These are phyloP conservation scores for Gentiana macrophylla DNA, from an alignment of 257 asterid species.

Conservation along the genomic window DNA sequence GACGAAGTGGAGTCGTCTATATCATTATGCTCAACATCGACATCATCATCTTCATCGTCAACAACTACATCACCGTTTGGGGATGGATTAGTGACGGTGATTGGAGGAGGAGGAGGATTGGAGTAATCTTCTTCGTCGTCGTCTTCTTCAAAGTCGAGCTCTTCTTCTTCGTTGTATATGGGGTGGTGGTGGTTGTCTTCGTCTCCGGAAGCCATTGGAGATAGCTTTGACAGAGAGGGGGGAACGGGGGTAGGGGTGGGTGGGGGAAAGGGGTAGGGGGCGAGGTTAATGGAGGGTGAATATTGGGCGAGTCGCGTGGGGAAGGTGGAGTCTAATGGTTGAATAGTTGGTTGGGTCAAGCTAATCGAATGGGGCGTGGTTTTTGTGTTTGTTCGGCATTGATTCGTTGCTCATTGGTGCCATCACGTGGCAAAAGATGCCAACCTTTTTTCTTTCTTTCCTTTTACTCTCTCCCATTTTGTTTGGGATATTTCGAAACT, in stretches of 20 bases:
- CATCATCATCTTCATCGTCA: slow-evolving; percentile 37
- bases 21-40: slow-evolving; percentile 33
- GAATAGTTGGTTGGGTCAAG: slow-evolving; percentile 10
- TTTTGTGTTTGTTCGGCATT: slow-evolving; percentile 6
- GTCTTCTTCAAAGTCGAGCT: slow-evolving; percentile 23
- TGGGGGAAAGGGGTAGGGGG: neutral
- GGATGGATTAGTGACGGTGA: slow-evolving; percentile 20
- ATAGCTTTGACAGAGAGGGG: neutral
- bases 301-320: neutral
- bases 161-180: slow-evolving; percentile 22
- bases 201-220: slow-evolving; percentile 15
- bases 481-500: too few species aligned
- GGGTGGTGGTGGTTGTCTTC: slow-evolving; percentile 3
- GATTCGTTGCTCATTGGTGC: neutral
- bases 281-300: neutral
- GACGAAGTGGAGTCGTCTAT: slow-evolving; percentile 68
- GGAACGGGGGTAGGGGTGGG: neutral
- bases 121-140: slow-evolving; percentile 17
- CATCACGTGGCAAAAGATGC: too few species aligned
- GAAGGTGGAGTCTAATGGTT: neutral
- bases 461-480: too few species aligned
- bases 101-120: slow-evolving; percentile 12
- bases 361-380: slow-evolving; percentile 6
- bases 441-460: too few species aligned
- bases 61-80: slow-evolving; percentile 43